Percentiles rank a stretch among this genome's conserved stretches.
Conservation (phyloP, 129 eudicot species). For the Flaveria sonorensis region DNA sequence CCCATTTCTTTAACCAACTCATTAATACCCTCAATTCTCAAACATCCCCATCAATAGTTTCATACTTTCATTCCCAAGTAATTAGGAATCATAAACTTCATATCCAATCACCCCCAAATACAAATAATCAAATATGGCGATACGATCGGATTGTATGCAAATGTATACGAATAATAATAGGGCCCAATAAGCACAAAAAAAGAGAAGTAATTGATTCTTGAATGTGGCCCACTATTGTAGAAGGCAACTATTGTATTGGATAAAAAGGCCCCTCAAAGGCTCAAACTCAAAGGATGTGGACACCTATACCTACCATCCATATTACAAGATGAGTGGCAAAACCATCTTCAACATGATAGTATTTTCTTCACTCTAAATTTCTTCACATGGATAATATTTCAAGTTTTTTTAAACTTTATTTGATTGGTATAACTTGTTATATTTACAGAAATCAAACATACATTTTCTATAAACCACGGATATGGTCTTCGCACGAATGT, state of each 20-base stretch:
- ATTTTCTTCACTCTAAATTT: background rate
- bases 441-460: no score
- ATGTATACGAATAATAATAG: background rate
- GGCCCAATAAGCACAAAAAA: conserved; percentile 20
- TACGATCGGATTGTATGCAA: background rate
- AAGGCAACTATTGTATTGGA: conserved; percentile 32
- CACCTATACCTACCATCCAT: conserved; percentile 24
- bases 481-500: background rate
- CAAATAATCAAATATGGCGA: background rate
- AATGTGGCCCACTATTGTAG: conserved; percentile 17
- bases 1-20: conserved; percentile 20
- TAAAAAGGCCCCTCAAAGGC: conserved; percentile 16
- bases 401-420: no score
- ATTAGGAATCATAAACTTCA: background rate
- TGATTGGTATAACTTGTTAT: no score
- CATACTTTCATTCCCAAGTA: background rate
- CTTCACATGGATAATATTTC: no score
- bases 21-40: conserved; percentile 13
- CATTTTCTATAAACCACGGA: no score
- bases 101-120: background rate
- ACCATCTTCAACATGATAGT: conserved; percentile 26
- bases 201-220: background rate
- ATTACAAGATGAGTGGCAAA: conserved; percentile 36
- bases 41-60: conserved; percentile 1
- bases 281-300: conserved; percentile 19